phyloP scores from a whole-genome alignment of 2,329 filamentous ascomycete genomes.

The Diaporthe vexans region DNA sequence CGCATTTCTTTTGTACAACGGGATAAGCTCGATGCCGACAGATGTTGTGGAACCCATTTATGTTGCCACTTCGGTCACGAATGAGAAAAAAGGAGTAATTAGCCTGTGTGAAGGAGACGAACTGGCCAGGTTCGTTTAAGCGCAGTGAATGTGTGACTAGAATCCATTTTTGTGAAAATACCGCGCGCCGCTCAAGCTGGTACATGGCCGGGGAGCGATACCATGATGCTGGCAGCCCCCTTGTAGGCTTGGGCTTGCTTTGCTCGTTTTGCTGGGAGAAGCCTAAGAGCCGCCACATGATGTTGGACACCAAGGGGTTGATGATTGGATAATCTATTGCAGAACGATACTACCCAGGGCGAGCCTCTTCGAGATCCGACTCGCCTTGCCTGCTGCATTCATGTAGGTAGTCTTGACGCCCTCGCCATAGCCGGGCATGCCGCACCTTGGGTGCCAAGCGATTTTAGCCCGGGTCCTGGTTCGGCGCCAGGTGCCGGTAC shows the following conservation, averaged over 20 bases:
- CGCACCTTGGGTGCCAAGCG: not conserved
- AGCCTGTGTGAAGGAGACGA: slow-evolving; percentile 52
- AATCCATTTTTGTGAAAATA: slow-evolving; percentile 58
- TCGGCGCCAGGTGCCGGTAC: not conserved
- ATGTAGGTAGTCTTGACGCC: slow-evolving; percentile 14
- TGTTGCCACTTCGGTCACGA: slow-evolving; percentile 50
- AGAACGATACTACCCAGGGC: not conserved
- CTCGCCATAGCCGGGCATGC: not conserved
- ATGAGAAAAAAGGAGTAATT: slow-evolving; percentile 57
- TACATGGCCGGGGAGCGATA: slow-evolving; percentile 59
- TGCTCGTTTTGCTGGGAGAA: slow-evolving; percentile 10
- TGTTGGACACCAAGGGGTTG: not conserved
- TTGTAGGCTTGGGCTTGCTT: slow-evolving; percentile 44
- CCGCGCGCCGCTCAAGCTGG: slow-evolving; percentile 59
- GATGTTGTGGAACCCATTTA: slow-evolving; percentile 59
- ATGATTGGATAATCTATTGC: not conserved
- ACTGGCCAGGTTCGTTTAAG: slow-evolving; percentile 53
- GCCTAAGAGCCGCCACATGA: slow-evolving; percentile 37
- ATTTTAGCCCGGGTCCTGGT: not conserved
- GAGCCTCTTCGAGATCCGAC: not conserved
- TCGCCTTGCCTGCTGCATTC: not conserved
- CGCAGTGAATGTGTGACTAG: slow-evolving; percentile 52
- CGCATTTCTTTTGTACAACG: slow-evolving; percentile 53
- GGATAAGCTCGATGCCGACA: slow-evolving; percentile 61
- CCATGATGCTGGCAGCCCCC: slow-evolving; percentile 60